Percentiles rank a stretch among this genome's conserved stretches.
Evolutionary conservation across 2,329 filamentous ascomycete genomes (phyloP).

Genomic region (Microdochium nivale): DNA sequence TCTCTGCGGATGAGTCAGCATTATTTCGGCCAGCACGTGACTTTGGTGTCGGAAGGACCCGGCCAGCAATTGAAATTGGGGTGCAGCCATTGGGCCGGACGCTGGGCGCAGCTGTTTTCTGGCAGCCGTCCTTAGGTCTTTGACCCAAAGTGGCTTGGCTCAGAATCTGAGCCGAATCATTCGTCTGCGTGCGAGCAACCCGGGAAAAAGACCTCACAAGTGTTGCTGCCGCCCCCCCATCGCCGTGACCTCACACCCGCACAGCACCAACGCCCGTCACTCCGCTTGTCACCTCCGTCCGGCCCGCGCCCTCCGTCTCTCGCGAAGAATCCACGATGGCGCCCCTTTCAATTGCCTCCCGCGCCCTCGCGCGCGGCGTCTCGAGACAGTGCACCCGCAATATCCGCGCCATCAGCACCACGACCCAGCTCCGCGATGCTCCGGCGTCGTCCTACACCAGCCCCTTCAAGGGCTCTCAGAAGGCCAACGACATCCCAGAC

Average conservation of each 20-base stretch:
- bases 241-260: neutral
- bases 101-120: neutral
- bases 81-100: neutral
- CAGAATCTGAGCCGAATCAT: neutral
- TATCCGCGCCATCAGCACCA: constrained; percentile 48
- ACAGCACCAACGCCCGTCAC: constrained; percentile 3
- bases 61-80: neutral
- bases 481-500: constrained; percentile 68
- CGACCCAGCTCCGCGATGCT: constrained; percentile 37
- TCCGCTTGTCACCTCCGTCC: neutral
- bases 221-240: constrained; percentile 6
- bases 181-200: constrained; percentile 1
- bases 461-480: constrained; percentile 53
- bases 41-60: neutral
- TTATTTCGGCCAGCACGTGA: neutral
- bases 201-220: constrained; percentile 12
- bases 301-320: neutral
- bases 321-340: constrained; percentile 42
- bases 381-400: constrained; percentile 29
- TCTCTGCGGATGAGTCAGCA: neutral
- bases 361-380: constrained; percentile 56
- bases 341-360: constrained; percentile 59
- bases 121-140: neutral
- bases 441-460: constrained; percentile 43
- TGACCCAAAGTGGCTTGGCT: neutral